A percentile compares a stretch with the other conserved stretches of the same genome.
Conservation (phyloP, 2,329 filamentous ascomycete genomes). For the Pseudogymnoascus sp. region DNA sequence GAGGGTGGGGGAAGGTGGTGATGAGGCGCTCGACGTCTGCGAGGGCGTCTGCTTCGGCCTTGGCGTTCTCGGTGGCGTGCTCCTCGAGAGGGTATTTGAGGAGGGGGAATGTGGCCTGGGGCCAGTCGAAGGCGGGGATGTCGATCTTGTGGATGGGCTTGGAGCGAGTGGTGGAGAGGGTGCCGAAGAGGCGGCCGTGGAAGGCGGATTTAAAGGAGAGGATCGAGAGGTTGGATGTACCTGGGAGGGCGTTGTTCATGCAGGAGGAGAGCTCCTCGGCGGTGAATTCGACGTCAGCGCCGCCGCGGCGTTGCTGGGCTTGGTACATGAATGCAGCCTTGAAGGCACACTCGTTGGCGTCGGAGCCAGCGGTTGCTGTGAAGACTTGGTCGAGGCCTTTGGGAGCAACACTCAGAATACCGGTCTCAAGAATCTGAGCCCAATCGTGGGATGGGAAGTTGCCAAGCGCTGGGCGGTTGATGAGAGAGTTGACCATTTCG, state of each 20-base stretch:
- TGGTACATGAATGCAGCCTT: constrained; percentile 82
- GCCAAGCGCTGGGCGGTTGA: constrained; percentile 71
- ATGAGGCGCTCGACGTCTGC: constrained; percentile 65
- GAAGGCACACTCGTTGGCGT: constrained; percentile 79
- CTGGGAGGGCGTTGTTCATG: constrained; percentile 66
- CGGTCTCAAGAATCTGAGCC: constrained; percentile 61
- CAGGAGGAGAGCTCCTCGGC: constrained; percentile 56
- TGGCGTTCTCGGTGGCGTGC: constrained; percentile 58
- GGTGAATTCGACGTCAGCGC: constrained; percentile 58
- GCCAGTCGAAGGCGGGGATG: constrained; percentile 84
- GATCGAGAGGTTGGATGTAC: constrained; percentile 66
- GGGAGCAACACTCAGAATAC: constrained; percentile 64
- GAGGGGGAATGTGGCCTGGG: constrained; percentile 69
- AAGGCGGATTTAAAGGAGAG: constrained; percentile 71
- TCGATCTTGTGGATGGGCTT: constrained; percentile 83
- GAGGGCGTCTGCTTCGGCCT: constrained; percentile 64
- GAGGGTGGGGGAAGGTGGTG: constrained; percentile 56
- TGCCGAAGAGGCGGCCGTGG: constrained; percentile 74
- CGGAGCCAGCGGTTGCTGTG: constrained; percentile 69
- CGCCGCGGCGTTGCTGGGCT: constrained; percentile 60
- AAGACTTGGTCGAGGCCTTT: constrained; percentile 72
- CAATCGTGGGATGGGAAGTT: constrained; percentile 75
- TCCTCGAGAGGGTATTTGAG: constrained; percentile 70
- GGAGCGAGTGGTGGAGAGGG: constrained; percentile 68
- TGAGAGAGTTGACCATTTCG: constrained; percentile 64